Base-by-base conservation (phyloP, 2,329 filamentous ascomycete species). In the Clarireedia hainanense region DNA sequence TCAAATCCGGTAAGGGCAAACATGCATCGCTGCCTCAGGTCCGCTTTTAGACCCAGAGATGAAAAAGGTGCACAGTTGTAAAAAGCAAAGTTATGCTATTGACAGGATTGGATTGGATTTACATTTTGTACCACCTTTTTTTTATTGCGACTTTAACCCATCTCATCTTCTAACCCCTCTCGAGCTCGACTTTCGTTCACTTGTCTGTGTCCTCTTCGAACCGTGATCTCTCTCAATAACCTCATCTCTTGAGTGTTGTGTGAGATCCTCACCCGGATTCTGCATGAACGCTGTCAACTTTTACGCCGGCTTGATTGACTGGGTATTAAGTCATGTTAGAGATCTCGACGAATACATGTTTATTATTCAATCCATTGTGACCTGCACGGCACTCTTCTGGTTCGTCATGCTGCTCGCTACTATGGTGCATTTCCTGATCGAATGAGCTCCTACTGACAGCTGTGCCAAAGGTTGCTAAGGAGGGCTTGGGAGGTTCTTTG, bases 401-500 rank as follows among this genome's bases (percentile, higher is more conserved):
- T 67, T 30, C 15, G 57, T 58, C 40, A 26, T 46, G 43, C 45
- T 30, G 39, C 30, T 42, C 40, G 53, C 36, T 37, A 3, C 6
- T 23, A 17, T 26, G 36, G 26, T 34, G 26, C 40, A 40, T 57
- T 26, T 48, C 15, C 14, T 20, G 20, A 24, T 15, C 6, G 9
- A 9, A 36, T 5, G 7, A 46, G 20, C 27, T 46, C 24, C 51
- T 47, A 27, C 61, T 67, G 43, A 67, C 59, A 45, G 24, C 34
- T 42, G 34, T 52, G 14, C 6, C 14, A 36, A 61, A 94, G 89
- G 90, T 80, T 96, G 59, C 78, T 91, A 58, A 87, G 89, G 70
- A 86, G 94, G 68, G 89, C 90, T 59, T 90, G 88, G 75, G 88
- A 91, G 69, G 94, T 95, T 39, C 79, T 96, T 53, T 86, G 89